Evolutionary conservation across 148 eudicot species (phyloP).

Genomic region (Beta vulgaris): DNA sequence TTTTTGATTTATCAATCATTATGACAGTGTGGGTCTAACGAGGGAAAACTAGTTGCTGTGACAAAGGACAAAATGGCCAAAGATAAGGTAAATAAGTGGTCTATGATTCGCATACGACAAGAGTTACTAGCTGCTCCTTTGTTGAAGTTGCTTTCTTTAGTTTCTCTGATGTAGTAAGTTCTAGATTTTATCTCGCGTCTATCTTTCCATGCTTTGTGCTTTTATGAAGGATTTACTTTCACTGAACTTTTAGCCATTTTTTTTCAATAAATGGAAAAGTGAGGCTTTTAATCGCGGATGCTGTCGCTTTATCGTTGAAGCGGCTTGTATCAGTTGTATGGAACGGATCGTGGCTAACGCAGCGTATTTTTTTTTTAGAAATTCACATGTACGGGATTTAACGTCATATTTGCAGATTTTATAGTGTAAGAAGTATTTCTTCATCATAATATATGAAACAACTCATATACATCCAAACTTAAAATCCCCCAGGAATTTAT

Average conservation of each 20-base stretch:
- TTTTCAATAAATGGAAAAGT: not conserved
- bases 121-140: not conserved
- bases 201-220: not conserved
- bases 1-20: not conserved
- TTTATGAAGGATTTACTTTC: not conserved
- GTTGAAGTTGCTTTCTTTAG: not conserved
- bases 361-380: too few species aligned
- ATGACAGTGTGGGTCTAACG: conserved; percentile 8
- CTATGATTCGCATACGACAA: not conserved
- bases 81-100: conserved; percentile 9
- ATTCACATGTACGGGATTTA: too few species aligned
- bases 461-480: too few species aligned
- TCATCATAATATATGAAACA: too few species aligned
- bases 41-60: not conserved
- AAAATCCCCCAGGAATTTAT: too few species aligned
- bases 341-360: too few species aligned
- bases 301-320: too few species aligned
- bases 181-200: not conserved
- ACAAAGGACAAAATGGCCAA: not conserved
- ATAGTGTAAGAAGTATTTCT: too few species aligned
- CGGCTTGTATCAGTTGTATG: too few species aligned
- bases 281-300: too few species aligned
- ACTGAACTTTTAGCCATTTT: not conserved
- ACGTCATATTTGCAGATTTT: too few species aligned
- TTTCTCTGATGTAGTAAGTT: not conserved